A percentile compares a stretch with the other conserved stretches of the same genome.
Conservation (phyloP, 495 filamentous ascomycete genomes). For the Daldinia grandis region DNA sequence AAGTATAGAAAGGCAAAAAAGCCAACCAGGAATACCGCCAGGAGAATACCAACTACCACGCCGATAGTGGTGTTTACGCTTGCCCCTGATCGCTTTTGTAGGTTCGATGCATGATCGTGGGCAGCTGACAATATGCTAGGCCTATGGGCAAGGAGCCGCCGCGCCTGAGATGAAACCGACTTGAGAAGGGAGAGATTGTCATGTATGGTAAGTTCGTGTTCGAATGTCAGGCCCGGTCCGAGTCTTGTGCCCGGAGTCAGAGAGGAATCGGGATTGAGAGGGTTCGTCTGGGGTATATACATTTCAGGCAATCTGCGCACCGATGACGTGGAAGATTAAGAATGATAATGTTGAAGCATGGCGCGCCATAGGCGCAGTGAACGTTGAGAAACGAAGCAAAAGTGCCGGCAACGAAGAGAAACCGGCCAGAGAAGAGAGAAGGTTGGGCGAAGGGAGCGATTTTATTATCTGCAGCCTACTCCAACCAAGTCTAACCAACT, state of each 20-base stretch:
- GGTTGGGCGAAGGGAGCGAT: constrained; percentile 35
- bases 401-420: constrained; percentile 9
- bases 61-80: constrained; percentile 48
- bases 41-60: constrained; percentile 47
- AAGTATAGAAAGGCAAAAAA: constrained; percentile 43
- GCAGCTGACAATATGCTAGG: constrained; percentile 6
- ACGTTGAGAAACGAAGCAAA: constrained; percentile 30
- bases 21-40: constrained; percentile 45
- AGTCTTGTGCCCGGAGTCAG: constrained; percentile 23
- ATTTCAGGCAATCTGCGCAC: constrained; percentile 24
- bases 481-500: constrained; percentile 29
- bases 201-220: constrained; percentile 11
- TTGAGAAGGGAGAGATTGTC: constrained; percentile 19
- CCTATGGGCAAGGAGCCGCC: constrained; percentile 12
- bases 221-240: constrained; percentile 6
- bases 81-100: constrained; percentile 22
- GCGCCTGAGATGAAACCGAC: constrained; percentile 5
- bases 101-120: constrained; percentile 11
- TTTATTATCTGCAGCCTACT: constrained; percentile 30
- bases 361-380: constrained; percentile 35
- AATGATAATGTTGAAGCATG: constrained; percentile 19
- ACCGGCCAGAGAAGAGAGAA: constrained; percentile 24
- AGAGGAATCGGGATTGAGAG: constrained; percentile 17
- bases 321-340: constrained; percentile 21
- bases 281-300: constrained; percentile 36